Conservation (phyloP, 768 basidiomycete genomes). For the Suillus decipiens region DNA sequence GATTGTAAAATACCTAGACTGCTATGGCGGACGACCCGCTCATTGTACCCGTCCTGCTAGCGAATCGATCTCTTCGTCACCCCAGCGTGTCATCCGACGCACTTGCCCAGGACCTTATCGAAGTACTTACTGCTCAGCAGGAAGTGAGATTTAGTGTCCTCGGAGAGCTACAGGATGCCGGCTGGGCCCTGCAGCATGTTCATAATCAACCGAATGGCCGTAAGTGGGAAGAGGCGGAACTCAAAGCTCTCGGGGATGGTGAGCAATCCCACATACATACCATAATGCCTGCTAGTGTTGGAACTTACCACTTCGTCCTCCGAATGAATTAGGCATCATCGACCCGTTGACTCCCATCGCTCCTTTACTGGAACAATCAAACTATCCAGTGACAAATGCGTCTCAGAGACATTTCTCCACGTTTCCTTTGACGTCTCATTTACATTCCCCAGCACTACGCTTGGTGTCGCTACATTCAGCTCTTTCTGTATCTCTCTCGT, state of each 20-base stretch:
- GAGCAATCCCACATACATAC: slow-evolving; percentile 14
- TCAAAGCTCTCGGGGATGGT: slow-evolving; percentile 69
- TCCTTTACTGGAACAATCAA: slow-evolving; percentile 49
- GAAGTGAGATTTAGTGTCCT: slow-evolving; percentile 57
- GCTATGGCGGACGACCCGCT: slow-evolving; percentile 46
- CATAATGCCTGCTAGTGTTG: slow-evolving; percentile 2
- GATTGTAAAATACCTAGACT: slow-evolving; percentile 11
- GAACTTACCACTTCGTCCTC: slow-evolving; percentile 14
- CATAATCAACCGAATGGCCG: slow-evolving; percentile 59
- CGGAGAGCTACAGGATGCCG: slow-evolving; percentile 54
- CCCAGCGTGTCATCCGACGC: slow-evolving; percentile 55
- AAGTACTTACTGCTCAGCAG: slow-evolving; percentile 46
- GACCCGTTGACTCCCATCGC: slow-evolving; percentile 46
- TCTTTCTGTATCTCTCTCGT: slow-evolving; percentile 53
- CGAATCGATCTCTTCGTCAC: slow-evolving; percentile 63
- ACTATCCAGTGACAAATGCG: slow-evolving; percentile 27
- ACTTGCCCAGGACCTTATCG: slow-evolving; percentile 61
- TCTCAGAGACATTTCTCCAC: slow-evolving; percentile 62
- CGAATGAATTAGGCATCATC: slow-evolving; percentile 47
- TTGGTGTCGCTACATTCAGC: slow-evolving; percentile 70
- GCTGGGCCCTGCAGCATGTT: slow-evolving; percentile 72
- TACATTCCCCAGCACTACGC: slow-evolving; percentile 66
- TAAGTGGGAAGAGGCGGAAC: slow-evolving; percentile 71
- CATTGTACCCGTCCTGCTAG: slow-evolving; percentile 60
- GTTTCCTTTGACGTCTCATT: slow-evolving; percentile 67